Base-by-base conservation (phyloP, 2,329 filamentous ascomycete species). In the Aspergillus floridensis region DNA sequence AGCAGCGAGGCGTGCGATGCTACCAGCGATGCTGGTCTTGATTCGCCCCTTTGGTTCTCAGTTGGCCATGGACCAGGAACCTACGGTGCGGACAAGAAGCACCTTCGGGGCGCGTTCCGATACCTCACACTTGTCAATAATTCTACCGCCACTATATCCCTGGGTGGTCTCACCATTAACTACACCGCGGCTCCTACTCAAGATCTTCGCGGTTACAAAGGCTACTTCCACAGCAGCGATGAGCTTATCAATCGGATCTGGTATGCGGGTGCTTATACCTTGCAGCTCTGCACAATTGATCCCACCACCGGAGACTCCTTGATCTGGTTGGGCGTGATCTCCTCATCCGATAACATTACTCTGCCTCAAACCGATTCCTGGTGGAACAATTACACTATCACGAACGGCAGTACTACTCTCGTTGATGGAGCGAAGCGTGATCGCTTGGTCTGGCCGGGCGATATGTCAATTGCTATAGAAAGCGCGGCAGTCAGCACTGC, bases 391-490 rank as follows among this genome's bases (percentile, higher is more conserved):
- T 59, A 64, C 24, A 68, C 65, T 3, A 65, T 73, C 60, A 24
- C 71, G 59, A 59, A 69, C 67, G 64, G 74, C 50, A 63, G 66
- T 59, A 73, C 68, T 7, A 73, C 72, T 2, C 68, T 77, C 49
- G 72, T 75, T 4, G 77, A 79, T 60, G 75, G 76, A 4, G 76
- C 73, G 12, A 77, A 79, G 53, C 69, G 77, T 2, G 77, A 79
- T 59, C 69, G 76, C 1, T 71, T 76, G 1, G 81, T 87, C 2
- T 88, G 84, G 84, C 81, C 85, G 11, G 85, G 85, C 1, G 86
- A 88, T 66, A 84, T 87, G 76, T 79, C 79, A 4, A 83, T 86
- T 60, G 81, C 83, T 4, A 76, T 84, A 0, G 83, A 84, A 2
- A 79, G 76, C 32, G 79, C 84, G 12, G 79, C 82, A 10, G 80